phyloP scores from a whole-genome alignment of 305 asterid genomes.

The Rubia tinctorum region DNA sequence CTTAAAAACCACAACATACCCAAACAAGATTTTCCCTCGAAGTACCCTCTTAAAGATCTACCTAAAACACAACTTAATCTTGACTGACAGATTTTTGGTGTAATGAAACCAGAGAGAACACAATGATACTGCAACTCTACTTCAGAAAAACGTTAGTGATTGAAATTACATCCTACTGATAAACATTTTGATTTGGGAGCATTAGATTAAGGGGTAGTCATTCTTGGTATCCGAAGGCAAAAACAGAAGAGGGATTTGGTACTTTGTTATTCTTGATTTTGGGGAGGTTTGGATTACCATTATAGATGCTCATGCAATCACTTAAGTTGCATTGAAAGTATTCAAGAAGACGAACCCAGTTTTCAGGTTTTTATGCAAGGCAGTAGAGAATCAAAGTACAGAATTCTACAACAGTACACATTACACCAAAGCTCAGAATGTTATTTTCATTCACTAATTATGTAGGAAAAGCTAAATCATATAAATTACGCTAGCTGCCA shows the following conservation, averaged over 20 bases:
- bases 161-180: neutral
- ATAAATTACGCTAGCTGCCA: neutral
- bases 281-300: neutral
- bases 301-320: neutral
- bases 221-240: neutral
- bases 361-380: neutral
- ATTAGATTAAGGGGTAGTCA: neutral
- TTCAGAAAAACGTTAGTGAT: neutral
- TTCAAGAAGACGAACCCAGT: constrained; percentile 2
- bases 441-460: neutral
- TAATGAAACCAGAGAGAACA: neutral
- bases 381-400: neutral
- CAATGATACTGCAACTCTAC: neutral
- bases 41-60: neutral
- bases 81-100: neutral
- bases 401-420: neutral
- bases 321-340: neutral
- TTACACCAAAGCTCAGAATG: neutral
- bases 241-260: neutral
- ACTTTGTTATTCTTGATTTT: neutral
- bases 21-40: too few species aligned
- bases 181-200: neutral
- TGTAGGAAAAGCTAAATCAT: neutral
- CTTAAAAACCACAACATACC: too few species aligned
- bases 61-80: neutral